Evolutionary conservation across 768 basidiomycete species (phyloP).

Genomic region (Suillus luteus): DNA sequence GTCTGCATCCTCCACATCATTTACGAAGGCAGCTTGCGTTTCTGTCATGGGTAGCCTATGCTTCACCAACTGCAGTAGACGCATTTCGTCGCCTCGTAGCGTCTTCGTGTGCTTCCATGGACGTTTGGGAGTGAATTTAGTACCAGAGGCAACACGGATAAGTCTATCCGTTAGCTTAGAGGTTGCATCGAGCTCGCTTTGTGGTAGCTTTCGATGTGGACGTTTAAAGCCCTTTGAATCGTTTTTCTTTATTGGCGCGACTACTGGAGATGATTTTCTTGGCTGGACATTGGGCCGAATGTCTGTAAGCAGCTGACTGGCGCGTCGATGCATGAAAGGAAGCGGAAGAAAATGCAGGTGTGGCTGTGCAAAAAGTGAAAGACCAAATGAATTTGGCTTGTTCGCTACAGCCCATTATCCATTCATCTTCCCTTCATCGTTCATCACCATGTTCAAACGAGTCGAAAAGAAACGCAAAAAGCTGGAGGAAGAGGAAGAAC

Average conservation of each 20-base stretch:
- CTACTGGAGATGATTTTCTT: constrained; percentile 11
- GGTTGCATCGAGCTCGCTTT: constrained; percentile 9
- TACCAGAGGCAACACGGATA: constrained; percentile 36
- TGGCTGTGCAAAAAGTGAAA: constrained; percentile 28
- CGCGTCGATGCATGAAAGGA: constrained; percentile 33
- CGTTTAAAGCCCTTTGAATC: background rate
- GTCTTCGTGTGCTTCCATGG: constrained; percentile 41
- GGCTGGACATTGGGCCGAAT: constrained; percentile 20
- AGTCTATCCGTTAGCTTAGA: constrained; percentile 31
- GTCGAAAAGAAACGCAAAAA: constrained; percentile 65
- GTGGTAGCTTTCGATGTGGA: constrained; percentile 6
- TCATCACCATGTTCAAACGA: constrained; percentile 70
- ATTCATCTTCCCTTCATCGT: background rate
- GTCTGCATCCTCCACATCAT: constrained; percentile 21
- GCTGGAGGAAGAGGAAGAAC: constrained; percentile 62
- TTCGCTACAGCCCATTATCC: background rate
- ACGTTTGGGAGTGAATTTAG: constrained; percentile 21
- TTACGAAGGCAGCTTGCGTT: constrained; percentile 26
- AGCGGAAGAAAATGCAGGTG: constrained; percentile 24
- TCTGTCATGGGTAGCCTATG: constrained; percentile 9
- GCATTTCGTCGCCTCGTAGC: constrained; percentile 42
- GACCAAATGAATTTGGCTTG: background rate
- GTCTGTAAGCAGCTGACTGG: constrained; percentile 23
- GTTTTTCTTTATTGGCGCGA: background rate
- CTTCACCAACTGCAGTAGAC: constrained; percentile 30